Evolutionary conservation across 306 rosid genomes (phyloP).

Genomic region (Abrus precatorius): DNA sequence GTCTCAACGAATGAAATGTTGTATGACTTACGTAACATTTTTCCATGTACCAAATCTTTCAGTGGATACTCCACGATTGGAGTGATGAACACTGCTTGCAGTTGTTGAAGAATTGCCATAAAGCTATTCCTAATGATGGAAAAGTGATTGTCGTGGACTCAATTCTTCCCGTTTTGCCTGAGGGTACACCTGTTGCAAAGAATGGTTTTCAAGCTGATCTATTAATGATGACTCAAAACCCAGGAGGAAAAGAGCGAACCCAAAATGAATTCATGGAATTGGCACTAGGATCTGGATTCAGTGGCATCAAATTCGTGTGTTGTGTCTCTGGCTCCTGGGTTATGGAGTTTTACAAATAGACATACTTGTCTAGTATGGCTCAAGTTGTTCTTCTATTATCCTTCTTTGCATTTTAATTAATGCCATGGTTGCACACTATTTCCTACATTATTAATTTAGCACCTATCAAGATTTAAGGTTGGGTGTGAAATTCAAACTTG

Average conservation of each 20-base stretch:
- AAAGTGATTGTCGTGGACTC: conserved; percentile 55
- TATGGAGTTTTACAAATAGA: conserved; percentile 52
- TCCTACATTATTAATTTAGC: too few species aligned
- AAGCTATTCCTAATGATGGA: conserved; percentile 49
- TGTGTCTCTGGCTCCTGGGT: conserved; percentile 31
- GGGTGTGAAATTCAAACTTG: too few species aligned
- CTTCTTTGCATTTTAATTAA: too few species aligned
- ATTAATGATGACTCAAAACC: conserved; percentile 49
- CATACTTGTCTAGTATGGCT: not conserved
- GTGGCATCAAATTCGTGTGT: conserved; percentile 30
- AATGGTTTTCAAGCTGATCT: conserved; percentile 37
- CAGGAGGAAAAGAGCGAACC: conserved; percentile 59
- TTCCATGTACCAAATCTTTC: not conserved
- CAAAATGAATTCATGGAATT: conserved; percentile 42
- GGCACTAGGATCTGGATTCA: conserved; percentile 50
- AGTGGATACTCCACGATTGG: conserved; percentile 63
- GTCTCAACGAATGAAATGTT: not conserved
- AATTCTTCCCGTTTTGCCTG: conserved; percentile 33
- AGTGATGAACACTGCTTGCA: conserved; percentile 49
- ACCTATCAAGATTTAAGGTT: too few species aligned
- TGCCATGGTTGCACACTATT: too few species aligned
- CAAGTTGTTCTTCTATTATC: too few species aligned
- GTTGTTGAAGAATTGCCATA: conserved; percentile 54
- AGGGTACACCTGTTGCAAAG: not conserved
- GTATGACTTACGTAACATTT: not conserved